These are phyloP conservation scores for Malus hybrid DNA, from an alignment of 331 rosid genomes.

Conservation along the genomic window DNA sequence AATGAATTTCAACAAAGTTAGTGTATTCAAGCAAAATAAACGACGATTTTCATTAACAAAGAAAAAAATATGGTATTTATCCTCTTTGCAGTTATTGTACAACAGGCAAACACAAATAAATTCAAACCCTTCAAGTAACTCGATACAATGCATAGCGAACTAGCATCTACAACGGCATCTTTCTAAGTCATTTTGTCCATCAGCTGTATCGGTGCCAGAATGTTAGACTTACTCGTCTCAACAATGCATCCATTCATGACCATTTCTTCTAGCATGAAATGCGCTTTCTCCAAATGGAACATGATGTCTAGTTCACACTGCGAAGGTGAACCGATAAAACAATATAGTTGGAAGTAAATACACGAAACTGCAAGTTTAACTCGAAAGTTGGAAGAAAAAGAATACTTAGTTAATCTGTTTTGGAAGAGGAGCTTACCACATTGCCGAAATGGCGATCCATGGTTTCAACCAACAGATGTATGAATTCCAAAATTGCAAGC, in stretches of 20 bases:
- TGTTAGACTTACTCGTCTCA: conserved; percentile 80
- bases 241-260: conserved; percentile 91
- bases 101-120: not conserved
- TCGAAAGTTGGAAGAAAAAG: not conserved
- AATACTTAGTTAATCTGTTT: not conserved
- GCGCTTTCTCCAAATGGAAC: conserved; percentile 97
- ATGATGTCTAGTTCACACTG: conserved; percentile 98
- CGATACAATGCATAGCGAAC: not conserved
- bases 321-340: not conserved
- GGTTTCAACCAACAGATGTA: conserved; percentile 90
- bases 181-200: conserved; percentile 73
- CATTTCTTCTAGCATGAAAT: conserved; percentile 98
- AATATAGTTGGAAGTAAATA: not conserved
- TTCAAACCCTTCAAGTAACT: conserved; percentile 3
- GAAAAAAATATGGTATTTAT: not conserved
- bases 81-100: conserved; percentile 16
- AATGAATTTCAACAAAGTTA: too few species aligned
- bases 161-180: not conserved
- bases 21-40: not conserved
- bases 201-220: conserved; percentile 84
- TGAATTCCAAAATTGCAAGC: conserved; percentile 89
- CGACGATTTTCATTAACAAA: not conserved
- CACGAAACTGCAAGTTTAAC: not conserved
- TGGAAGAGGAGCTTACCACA: conserved; percentile 47
- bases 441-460: conserved; percentile 98